These are phyloP conservation scores for Talaromyces stipitatus DNA, from an alignment of 495 filamentous ascomycete genomes.

Conservation along the genomic window DNA sequence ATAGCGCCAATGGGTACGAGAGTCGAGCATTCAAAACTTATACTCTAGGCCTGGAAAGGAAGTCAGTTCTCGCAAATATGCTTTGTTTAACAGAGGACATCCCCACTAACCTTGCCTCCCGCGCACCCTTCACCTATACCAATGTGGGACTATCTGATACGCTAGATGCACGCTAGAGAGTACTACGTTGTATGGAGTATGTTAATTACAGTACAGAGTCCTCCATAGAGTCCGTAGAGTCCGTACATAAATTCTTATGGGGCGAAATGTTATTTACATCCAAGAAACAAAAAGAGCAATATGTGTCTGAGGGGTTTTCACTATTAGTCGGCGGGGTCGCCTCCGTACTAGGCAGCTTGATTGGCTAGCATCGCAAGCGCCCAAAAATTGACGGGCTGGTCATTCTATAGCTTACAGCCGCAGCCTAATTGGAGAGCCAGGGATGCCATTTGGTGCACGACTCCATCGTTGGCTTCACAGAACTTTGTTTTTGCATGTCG, in stretches of 20 bases:
- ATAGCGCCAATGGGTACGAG: not conserved
- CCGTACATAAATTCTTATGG: not conserved
- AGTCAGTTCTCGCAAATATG: not conserved
- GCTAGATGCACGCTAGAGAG: not conserved
- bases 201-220: not conserved
- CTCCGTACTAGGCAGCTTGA: too few species aligned
- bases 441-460: conserved; percentile 19
- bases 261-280: not conserved
- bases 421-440: conserved; percentile 23
- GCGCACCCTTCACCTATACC: not conserved
- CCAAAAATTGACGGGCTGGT: not conserved
- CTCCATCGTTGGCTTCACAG: conserved; percentile 16
- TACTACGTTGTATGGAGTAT: not conserved
- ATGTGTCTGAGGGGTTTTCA: not conserved
- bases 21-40: not conserved
- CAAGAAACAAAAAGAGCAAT: not conserved
- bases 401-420: too few species aligned
- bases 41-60: not conserved
- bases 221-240: not conserved
- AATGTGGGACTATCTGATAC: not conserved
- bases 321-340: not conserved
- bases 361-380: not conserved
- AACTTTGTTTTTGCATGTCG: conserved; percentile 14
- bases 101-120: not conserved
- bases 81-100: not conserved